Percentiles rank a stretch among this genome's conserved stretches.
Conservation (phyloP, 495 filamentous ascomycete genomes). For the Darksidea phi region DNA sequence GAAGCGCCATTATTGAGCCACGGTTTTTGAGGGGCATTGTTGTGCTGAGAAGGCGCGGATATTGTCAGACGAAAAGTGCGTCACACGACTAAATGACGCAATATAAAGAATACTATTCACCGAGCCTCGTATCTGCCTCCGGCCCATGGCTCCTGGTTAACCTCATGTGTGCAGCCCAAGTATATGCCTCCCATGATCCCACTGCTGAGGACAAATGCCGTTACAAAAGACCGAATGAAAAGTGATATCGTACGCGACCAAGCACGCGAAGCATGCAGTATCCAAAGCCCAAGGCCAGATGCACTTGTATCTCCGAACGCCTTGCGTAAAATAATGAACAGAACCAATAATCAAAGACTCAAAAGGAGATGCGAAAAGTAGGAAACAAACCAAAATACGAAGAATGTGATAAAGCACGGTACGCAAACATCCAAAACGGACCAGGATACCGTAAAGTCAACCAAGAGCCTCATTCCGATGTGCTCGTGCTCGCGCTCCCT, state of each 20-base stretch:
- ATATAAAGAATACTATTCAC: too few relatives aligned
- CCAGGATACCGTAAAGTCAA: neutral
- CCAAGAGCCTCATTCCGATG: constrained; percentile 1
- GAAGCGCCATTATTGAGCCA: too few relatives aligned
- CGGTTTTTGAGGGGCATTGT: too few relatives aligned
- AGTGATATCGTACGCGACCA: neutral
- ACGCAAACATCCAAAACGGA: neutral
- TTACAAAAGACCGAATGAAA: too few relatives aligned
- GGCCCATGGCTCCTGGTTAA: too few relatives aligned
- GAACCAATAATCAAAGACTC: neutral
- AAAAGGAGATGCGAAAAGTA: neutral
- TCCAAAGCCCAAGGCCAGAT: neutral
- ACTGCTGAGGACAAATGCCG: too few relatives aligned
- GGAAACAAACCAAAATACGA: neutral
- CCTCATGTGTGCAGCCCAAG: too few relatives aligned
- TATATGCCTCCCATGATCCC: too few relatives aligned
- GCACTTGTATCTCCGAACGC: neutral
- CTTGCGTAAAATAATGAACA: neutral
- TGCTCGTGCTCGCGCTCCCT: neutral
- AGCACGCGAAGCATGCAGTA: neutral
- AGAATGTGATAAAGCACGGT: neutral
- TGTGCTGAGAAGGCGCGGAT: too few relatives aligned
- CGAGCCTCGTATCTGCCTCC: too few relatives aligned
- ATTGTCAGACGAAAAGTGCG: too few relatives aligned
- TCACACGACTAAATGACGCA: too few relatives aligned